These are phyloP conservation scores for Citrus trifoliata DNA, from an alignment of 345 rosid genomes.

Conservation along the genomic window DNA sequence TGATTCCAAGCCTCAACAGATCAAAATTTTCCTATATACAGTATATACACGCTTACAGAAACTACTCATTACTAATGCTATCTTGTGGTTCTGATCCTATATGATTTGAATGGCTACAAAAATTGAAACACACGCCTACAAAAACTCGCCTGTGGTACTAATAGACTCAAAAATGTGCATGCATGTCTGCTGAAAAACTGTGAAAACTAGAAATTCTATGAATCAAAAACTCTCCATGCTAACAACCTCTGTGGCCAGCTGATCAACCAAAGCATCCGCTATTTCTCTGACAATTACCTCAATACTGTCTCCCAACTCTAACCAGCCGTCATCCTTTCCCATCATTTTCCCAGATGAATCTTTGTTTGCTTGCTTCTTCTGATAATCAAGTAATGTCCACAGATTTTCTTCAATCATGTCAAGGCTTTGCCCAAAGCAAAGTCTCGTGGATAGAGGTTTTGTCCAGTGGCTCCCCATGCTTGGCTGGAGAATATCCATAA, in stretches of 20 bases:
- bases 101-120: background rate
- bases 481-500: constrained; percentile 46
- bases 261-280: constrained; percentile 65
- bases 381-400: constrained; percentile 39
- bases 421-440: constrained; percentile 20
- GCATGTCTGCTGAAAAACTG: constrained; percentile 4
- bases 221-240: constrained; percentile 33
- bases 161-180: background rate
- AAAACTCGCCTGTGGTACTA: background rate
- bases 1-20: constrained; percentile 15
- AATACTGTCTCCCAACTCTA: constrained; percentile 51
- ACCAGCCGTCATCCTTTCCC: constrained; percentile 54
- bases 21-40: constrained; percentile 15
- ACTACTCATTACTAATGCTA: background rate
- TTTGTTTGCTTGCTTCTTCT: constrained; percentile 42
- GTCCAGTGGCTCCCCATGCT: constrained; percentile 35
- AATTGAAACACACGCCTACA: background rate
- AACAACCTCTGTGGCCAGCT: constrained; percentile 54
- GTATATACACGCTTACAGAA: background rate
- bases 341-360: constrained; percentile 31
- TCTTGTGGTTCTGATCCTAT: constrained; percentile 7
- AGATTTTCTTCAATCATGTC: constrained; percentile 49
- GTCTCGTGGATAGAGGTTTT: constrained; percentile 49
- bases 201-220: constrained; percentile 3
- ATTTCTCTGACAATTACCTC: constrained; percentile 60